These are phyloP conservation scores for Peronospora belbahrii DNA, from an alignment of 352 stramenopile genomes.

Conservation along the genomic window DNA sequence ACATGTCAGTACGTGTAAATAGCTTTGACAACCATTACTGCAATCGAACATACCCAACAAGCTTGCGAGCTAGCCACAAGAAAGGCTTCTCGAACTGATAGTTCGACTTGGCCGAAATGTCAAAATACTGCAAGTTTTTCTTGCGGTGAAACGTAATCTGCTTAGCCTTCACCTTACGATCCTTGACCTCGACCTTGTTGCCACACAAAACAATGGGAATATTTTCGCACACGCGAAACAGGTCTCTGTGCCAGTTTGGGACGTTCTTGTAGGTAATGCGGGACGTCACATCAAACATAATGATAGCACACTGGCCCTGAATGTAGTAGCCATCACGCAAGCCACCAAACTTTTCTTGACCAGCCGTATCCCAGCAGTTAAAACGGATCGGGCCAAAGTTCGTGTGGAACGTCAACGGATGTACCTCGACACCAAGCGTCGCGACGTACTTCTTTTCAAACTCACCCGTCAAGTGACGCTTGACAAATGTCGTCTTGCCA, in stretches of 20 bases:
- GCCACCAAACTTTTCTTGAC: slow-evolving; percentile 98
- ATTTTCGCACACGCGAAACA: slow-evolving; percentile 99
- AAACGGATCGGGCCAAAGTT: slow-evolving; percentile 99
- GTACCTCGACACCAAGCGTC: slow-evolving; percentile 98
- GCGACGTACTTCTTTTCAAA: slow-evolving; percentile 99
- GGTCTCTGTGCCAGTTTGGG: slow-evolving; percentile 99
- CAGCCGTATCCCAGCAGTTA: slow-evolving; percentile 99
- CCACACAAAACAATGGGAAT: slow-evolving; percentile 99
- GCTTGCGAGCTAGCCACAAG: slow-evolving; percentile 98
- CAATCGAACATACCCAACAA: slow-evolving; percentile 81
- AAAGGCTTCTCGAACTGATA: slow-evolving; percentile 99
- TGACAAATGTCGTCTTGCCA: slow-evolving; percentile 99
- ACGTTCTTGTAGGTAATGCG: slow-evolving; percentile 99
- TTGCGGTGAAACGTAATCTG: slow-evolving; percentile 99
- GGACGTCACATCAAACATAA: slow-evolving; percentile 99
- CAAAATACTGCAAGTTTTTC: slow-evolving; percentile 99
- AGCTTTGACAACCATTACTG: neutral
- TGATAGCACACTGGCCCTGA: slow-evolving; percentile 99
- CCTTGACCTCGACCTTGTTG: slow-evolving; percentile 99
- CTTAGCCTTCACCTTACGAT: slow-evolving; percentile 99
- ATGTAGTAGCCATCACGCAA: slow-evolving; percentile 97
- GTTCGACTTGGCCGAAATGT: slow-evolving; percentile 99
- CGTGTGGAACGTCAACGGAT: slow-evolving; percentile 98
- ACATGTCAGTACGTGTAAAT: slow-evolving; percentile 7
- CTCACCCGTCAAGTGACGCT: slow-evolving; percentile 99